A percentile compares a stretch with the other conserved stretches of the same genome.
Evolutionary conservation across 1,284 basidiomycete species (phyloP).

Genomic region (Gomphus bonarii): DNA sequence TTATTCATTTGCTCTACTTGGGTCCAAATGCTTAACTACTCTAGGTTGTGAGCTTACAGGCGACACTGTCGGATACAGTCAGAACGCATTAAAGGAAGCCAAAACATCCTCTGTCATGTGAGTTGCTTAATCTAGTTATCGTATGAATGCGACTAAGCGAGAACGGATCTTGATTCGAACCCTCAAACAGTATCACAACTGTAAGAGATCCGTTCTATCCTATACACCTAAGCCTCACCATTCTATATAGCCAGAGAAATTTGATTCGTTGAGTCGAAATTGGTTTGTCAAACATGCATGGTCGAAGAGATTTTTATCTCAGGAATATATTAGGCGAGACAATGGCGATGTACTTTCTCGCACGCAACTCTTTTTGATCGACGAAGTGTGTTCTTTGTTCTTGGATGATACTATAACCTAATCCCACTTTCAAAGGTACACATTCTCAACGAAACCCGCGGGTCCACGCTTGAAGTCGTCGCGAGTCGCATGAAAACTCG

Average conservation of each 20-base stretch:
- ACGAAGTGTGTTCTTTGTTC: slow-evolving; percentile 52
- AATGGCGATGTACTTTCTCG: slow-evolving; percentile 56
- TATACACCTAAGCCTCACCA: slow-evolving; percentile 11
- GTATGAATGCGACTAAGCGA: background rate
- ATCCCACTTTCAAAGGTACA: slow-evolving; percentile 59
- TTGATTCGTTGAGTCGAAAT: slow-evolving; percentile 83
- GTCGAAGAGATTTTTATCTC: background rate
- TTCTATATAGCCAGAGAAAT: slow-evolving; percentile 74
- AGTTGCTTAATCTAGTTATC: slow-evolving; percentile 10
- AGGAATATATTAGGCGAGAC: slow-evolving; percentile 38
- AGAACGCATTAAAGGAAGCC: slow-evolving; percentile 59
- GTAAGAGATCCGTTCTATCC: slow-evolving; percentile 27
- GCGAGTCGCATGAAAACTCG: slow-evolving; percentile 85
- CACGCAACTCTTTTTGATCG: slow-evolving; percentile 76
- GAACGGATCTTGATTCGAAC: background rate
- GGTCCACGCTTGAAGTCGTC: slow-evolving; percentile 88
- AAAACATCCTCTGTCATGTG: slow-evolving; percentile 72
- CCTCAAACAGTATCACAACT: slow-evolving; percentile 54
- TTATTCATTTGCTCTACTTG: background rate
- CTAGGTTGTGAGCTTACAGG: slow-evolving; percentile 86
- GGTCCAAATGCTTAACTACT: slow-evolving; percentile 11
- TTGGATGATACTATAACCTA: background rate
- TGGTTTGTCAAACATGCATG: slow-evolving; percentile 34
- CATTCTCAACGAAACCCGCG: slow-evolving; percentile 80
- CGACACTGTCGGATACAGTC: slow-evolving; percentile 61